These are phyloP conservation scores for Yamadazyma atlantica DNA, from an alignment of 1,139 yeast species.

Conservation along the genomic window DNA sequence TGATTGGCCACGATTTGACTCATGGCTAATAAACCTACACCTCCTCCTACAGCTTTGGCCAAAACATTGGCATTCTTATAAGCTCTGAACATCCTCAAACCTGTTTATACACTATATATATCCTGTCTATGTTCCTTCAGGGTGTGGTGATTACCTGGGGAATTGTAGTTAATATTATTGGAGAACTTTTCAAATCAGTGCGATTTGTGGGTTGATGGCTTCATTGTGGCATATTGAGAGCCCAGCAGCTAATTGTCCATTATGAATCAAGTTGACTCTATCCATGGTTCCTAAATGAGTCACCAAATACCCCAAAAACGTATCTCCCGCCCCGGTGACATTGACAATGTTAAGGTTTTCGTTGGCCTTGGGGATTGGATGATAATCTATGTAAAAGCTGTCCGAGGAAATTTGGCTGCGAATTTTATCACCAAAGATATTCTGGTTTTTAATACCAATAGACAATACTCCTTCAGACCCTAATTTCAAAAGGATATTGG, in stretches of 20 bases:
- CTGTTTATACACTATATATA: too few species aligned
- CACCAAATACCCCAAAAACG: slow-evolving; percentile 55
- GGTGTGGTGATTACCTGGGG: too few species aligned
- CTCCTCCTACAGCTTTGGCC: slow-evolving; percentile 8
- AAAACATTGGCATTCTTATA: slow-evolving; percentile 1
- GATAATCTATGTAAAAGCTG: slow-evolving; percentile 53
- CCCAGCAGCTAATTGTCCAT: slow-evolving; percentile 59
- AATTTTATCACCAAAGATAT: not conserved
- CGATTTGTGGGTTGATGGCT: slow-evolving; percentile 24
- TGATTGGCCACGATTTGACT: slow-evolving; percentile 6
- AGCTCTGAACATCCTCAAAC: slow-evolving; percentile 6
- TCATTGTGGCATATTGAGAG: slow-evolving; percentile 35
- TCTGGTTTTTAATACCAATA: slow-evolving; percentile 23
- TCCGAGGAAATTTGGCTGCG: slow-evolving; percentile 22
- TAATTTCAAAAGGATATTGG: slow-evolving; percentile 64
- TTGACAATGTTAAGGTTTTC: slow-evolving; percentile 35
- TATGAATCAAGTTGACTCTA: slow-evolving; percentile 36
- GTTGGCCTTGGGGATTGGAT: slow-evolving; percentile 46
- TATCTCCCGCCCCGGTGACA: slow-evolving; percentile 77
- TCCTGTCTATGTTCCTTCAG: too few species aligned
- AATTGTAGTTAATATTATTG: too few species aligned
- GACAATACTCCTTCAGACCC: slow-evolving; percentile 65
- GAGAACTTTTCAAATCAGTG: slow-evolving; percentile 1
- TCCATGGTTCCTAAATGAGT: slow-evolving; percentile 15
- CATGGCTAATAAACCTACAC: slow-evolving; percentile 6